phyloP scores from a whole-genome alignment of 2,329 filamentous ascomycete genomes.

The Epichloe sp. region DNA sequence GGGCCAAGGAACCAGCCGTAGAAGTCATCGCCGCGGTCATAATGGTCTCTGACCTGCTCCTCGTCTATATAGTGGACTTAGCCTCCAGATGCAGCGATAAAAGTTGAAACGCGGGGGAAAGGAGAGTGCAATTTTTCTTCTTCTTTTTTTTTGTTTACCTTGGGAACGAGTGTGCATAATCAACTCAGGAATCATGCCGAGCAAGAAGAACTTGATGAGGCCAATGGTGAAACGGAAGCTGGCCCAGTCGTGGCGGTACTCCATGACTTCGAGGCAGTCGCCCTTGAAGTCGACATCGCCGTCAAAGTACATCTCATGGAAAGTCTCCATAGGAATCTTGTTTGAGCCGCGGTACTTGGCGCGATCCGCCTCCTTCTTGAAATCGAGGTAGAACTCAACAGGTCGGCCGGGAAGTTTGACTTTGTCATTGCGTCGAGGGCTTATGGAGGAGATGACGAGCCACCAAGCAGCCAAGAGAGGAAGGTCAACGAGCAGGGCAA shows the following conservation, averaged over 20 bases:
- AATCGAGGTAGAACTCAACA: slow-evolving; percentile 80
- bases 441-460: slow-evolving; percentile 66
- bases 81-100: background rate
- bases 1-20: slow-evolving; percentile 98
- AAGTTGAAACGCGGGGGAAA: no score
- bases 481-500: slow-evolving; percentile 62
- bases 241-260: slow-evolving; percentile 95
- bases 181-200: slow-evolving; percentile 77
- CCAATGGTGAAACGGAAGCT: slow-evolving; percentile 81
- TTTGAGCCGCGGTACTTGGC: slow-evolving; percentile 61
- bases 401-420: slow-evolving; percentile 72
- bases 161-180: slow-evolving; percentile 88
- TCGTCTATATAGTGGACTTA: slow-evolving; percentile 39
- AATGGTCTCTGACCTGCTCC: slow-evolving; percentile 95
- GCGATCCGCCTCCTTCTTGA: slow-evolving; percentile 52
- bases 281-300: slow-evolving; percentile 92
- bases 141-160: slow-evolving; percentile 24
- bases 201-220: slow-evolving; percentile 79
- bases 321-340: slow-evolving; percentile 84
- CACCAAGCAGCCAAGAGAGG: slow-evolving; percentile 77
- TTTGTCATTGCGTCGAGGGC: slow-evolving; percentile 87
- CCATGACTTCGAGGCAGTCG: slow-evolving; percentile 75
- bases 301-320: slow-evolving; percentile 97
- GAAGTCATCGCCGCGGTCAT: slow-evolving; percentile 96
- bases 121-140: no score